Conservation (phyloP, 1,139 yeast genomes). For the Lodderomyces oxycetoniae region DNA sequence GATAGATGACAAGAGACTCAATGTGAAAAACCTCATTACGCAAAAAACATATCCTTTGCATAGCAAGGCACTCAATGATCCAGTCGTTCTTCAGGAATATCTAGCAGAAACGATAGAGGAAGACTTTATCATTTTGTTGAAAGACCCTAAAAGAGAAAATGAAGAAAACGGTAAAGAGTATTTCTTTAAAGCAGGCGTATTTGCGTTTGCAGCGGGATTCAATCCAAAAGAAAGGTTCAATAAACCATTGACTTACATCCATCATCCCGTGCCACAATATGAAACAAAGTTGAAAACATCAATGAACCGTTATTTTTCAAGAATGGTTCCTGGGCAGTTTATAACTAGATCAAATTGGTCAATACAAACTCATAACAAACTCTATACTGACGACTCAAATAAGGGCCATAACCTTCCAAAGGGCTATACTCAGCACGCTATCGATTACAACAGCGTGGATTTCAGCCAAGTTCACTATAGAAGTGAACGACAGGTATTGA, state of each 20-base stretch:
- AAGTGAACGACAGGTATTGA: slow-evolving; percentile 58
- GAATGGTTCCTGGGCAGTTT: slow-evolving; percentile 47
- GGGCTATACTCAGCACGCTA: slow-evolving; percentile 24
- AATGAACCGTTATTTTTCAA: slow-evolving; percentile 58
- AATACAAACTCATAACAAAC: slow-evolving; percentile 50
- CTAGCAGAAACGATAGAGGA: slow-evolving; percentile 57
- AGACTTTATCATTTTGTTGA: slow-evolving; percentile 56
- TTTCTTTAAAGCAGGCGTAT: slow-evolving; percentile 57
- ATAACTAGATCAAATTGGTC: slow-evolving; percentile 62
- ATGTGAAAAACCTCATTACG: slow-evolving; percentile 40
- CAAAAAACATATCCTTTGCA: slow-evolving; percentile 32
- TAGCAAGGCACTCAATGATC: slow-evolving; percentile 13
- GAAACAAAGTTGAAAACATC: slow-evolving; percentile 48
- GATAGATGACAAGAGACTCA: neutral
- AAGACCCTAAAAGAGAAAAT: slow-evolving; percentile 37
- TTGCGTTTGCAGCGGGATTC: slow-evolving; percentile 75
- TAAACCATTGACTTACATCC: slow-evolving; percentile 50
- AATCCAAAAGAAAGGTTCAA: slow-evolving; percentile 55
- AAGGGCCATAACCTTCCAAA: slow-evolving; percentile 42
- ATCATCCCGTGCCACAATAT: slow-evolving; percentile 62
- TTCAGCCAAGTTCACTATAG: slow-evolving; percentile 54
- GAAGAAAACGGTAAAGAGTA: slow-evolving; percentile 47
- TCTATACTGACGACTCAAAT: slow-evolving; percentile 49
- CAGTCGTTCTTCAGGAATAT: slow-evolving; percentile 34
- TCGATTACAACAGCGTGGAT: slow-evolving; percentile 44